Percentiles rank a stretch among this genome's conserved stretches.
phyloP scores from a whole-genome alignment of 495 filamentous ascomycete genomes.

The Hypoxylon subgilvum region DNA sequence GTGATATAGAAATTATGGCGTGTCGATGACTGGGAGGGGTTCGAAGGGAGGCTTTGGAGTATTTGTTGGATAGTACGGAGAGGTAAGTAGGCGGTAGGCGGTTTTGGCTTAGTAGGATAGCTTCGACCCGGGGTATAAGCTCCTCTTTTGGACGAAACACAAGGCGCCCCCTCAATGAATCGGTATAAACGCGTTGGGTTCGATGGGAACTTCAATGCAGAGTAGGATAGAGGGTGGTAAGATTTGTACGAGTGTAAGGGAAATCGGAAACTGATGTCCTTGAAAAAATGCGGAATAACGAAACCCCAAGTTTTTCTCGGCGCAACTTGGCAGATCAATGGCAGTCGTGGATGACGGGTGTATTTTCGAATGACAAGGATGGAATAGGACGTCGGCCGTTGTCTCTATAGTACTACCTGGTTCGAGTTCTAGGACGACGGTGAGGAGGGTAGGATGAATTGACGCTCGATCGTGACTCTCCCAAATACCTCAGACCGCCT shows the following conservation, averaged over 20 bases:
- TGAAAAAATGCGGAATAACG: constrained; percentile 43
- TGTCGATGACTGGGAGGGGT: constrained; percentile 14
- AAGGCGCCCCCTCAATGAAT: constrained; percentile 29
- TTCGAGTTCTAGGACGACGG: constrained; percentile 17
- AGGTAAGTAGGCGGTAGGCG: not conserved
- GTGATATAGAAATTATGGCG: constrained; percentile 4
- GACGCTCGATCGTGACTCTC: constrained; percentile 36
- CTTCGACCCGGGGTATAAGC: constrained; percentile 31
- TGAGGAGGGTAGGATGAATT: constrained; percentile 27
- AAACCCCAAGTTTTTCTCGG: constrained; percentile 19
- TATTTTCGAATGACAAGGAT: constrained; percentile 12
- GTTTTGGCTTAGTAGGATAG: constrained; percentile 1
- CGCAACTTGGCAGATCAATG: constrained; percentile 25
- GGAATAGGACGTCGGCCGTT: constrained; percentile 21
- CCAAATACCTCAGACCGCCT: constrained; percentile 44
- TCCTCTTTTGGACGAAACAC: constrained; percentile 28
- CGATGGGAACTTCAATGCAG: constrained; percentile 39
- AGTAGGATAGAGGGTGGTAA: constrained; percentile 17
- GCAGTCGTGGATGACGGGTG: constrained; percentile 8
- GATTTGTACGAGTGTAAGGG: constrained; percentile 7
- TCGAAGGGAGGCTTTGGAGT: constrained; percentile 15
- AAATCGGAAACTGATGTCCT: constrained; percentile 26
- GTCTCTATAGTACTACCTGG: constrained; percentile 8
- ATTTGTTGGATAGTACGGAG: constrained; percentile 21
- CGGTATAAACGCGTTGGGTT: constrained; percentile 36